Percentiles rank a stretch among this genome's conserved stretches.
phyloP scores from a whole-genome alignment of 495 filamentous ascomycete genomes.

The Ramalina intermedia region DNA sequence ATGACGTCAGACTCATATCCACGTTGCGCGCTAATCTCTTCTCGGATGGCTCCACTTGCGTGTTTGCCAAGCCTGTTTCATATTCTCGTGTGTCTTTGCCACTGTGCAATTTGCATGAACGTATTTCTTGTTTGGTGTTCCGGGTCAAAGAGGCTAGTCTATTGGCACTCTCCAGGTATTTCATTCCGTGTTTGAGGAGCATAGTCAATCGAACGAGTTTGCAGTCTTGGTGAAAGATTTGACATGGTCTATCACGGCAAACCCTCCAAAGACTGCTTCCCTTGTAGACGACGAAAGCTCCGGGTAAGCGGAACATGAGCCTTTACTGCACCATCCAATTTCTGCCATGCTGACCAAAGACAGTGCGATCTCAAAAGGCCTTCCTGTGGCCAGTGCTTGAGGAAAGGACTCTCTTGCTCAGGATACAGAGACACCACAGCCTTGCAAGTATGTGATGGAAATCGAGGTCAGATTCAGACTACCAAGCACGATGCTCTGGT shows the following conservation, averaged over 20 bases:
- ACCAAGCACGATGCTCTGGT: neutral
- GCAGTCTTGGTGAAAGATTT: neutral
- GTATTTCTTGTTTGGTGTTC: too few species aligned
- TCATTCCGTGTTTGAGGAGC: too few species aligned
- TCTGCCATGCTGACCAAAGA: neutral
- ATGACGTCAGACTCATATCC: too few species aligned
- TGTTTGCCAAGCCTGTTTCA: too few species aligned
- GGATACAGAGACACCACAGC: conserved; percentile 4
- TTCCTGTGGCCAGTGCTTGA: conserved; percentile 12
- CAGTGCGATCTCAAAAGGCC: conserved; percentile 12
- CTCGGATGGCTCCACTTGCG: too few species aligned
- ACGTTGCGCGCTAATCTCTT: too few species aligned
- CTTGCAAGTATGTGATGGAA: neutral
- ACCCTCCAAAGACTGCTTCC: conserved; percentile 9
- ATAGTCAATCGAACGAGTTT: too few species aligned
- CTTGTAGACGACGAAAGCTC: conserved; percentile 8
- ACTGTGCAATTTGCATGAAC: too few species aligned
- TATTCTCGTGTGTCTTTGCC: too few species aligned
- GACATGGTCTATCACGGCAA: conserved; percentile 9
- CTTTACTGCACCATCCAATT: neutral
- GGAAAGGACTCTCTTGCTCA: conserved; percentile 13
- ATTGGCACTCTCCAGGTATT: too few species aligned
- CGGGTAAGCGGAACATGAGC: neutral
- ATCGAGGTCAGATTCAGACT: neutral
- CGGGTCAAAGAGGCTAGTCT: too few species aligned